These are phyloP conservation scores for Przewalskia tangutica DNA, from an alignment of 257 asterid species.

Conservation along the genomic window DNA sequence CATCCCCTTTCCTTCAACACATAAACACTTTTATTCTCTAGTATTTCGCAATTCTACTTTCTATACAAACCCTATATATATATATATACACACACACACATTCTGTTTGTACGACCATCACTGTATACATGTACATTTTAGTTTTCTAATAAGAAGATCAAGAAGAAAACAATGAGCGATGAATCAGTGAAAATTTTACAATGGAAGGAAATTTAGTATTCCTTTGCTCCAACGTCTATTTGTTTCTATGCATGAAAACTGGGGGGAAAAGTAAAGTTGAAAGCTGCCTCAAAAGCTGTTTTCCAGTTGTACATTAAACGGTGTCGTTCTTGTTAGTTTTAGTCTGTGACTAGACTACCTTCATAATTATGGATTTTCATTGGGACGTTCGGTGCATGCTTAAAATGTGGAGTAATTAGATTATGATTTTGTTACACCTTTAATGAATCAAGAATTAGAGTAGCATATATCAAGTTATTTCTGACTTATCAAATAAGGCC, in stretches of 20 bases:
- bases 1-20: background rate
- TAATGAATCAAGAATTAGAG: background rate
- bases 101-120: background rate
- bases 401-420: background rate
- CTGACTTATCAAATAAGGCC: background rate
- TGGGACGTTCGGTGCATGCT: constrained; percentile 1
- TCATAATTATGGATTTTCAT: background rate
- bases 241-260: background rate
- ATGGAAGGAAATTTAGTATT: background rate
- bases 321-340: background rate
- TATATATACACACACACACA: background rate
- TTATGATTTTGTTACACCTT: background rate
- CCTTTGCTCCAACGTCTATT: background rate
- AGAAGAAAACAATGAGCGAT: background rate
- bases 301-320: background rate
- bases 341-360: background rate
- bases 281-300: background rate
- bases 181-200: background rate
- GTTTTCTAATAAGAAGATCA: background rate
- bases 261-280: constrained; percentile 1
- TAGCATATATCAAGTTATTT: background rate
- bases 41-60: background rate
- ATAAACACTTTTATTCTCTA: background rate
- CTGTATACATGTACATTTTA: background rate
- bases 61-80: background rate